phyloP scores from a whole-genome alignment of 1,284 basidiomycete genomes.

The Pascua sp. region DNA sequence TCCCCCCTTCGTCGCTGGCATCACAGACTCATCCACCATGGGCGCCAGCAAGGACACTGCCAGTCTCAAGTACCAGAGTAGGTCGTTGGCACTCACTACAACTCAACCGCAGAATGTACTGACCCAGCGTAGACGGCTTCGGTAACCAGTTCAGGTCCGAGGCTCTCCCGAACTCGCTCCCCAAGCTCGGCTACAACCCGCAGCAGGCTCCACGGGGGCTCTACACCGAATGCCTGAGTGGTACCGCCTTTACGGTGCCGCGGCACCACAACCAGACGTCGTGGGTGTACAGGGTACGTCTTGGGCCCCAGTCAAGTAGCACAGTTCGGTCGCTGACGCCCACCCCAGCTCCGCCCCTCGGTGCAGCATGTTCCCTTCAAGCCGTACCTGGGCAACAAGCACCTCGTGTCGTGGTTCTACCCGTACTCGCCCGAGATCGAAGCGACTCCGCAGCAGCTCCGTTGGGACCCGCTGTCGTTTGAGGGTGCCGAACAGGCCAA shows the following conservation, averaged over 20 bases:
- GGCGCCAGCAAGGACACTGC: too few species aligned
- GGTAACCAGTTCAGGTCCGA: slow-evolving; percentile 14
- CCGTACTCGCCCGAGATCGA: slow-evolving; percentile 5
- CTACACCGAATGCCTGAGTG: slow-evolving; percentile 60
- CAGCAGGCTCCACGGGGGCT: slow-evolving; percentile 60
- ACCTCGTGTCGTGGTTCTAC: slow-evolving; percentile 7
- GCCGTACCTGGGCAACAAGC: slow-evolving; percentile 4
- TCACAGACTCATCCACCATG: too few species aligned
- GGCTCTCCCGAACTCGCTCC: slow-evolving; percentile 43
- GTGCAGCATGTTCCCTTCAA: slow-evolving; percentile 55
- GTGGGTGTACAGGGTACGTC: slow-evolving; percentile 37
- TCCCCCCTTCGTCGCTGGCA: too few species aligned
- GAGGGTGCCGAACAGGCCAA: slow-evolving; percentile 50
- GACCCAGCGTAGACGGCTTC: slow-evolving; percentile 4
- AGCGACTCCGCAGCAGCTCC: slow-evolving; percentile 60
- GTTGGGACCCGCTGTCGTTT: slow-evolving; percentile 59
- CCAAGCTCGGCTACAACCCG: slow-evolving; percentile 59
- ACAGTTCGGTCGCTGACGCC: background rate
- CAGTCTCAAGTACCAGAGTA: slow-evolving; percentile 10
- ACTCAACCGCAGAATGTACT: background rate
- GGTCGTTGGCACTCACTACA: background rate
- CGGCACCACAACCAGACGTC: slow-evolving; percentile 54
- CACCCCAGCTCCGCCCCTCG: slow-evolving; percentile 55
- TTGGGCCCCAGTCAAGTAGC: too few species aligned
- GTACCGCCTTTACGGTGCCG: slow-evolving; percentile 60